A percentile compares a stretch with the other conserved stretches of the same genome.
These are phyloP conservation scores for Aspergillus luchuensis DNA, from an alignment of 2,329 filamentous ascomycete species.

Conservation along the genomic window DNA sequence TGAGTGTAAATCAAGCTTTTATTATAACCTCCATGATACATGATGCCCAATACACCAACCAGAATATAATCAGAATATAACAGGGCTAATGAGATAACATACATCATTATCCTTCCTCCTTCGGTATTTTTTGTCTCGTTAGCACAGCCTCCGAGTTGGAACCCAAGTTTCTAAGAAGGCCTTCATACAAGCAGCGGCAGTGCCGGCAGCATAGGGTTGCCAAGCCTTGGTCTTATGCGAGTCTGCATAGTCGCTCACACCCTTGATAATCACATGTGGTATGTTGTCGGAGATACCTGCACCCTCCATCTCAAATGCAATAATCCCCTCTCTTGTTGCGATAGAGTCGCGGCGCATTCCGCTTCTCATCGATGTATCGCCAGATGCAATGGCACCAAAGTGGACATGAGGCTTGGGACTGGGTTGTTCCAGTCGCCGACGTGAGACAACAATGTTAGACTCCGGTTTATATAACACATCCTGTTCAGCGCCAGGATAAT, in stretches of 20 bases:
- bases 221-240: background rate
- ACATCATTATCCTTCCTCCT: too few species aligned
- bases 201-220: background rate
- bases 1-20: too few species aligned
- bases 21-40: too few species aligned
- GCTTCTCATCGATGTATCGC: background rate
- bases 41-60: too few species aligned
- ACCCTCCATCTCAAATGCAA: slow-evolving; percentile 7
- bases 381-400: background rate
- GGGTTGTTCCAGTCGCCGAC: too few species aligned
- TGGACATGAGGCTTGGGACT: background rate
- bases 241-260: slow-evolving; percentile 3
- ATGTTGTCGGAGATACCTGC: background rate
- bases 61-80: too few species aligned
- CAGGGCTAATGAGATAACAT: too few species aligned
- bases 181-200: slow-evolving; percentile 1
- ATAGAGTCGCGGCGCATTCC: background rate
- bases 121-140: too few species aligned
- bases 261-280: slow-evolving; percentile 1
- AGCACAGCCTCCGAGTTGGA: too few species aligned
- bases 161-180: background rate
- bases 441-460: too few species aligned
- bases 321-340: background rate
- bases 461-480: too few species aligned
- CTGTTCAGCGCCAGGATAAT: too few species aligned